A percentile compares a stretch with the other conserved stretches of the same genome.
phyloP scores from a whole-genome alignment of 371 early-diverging fungal species.

The Mortierella sp. region DNA sequence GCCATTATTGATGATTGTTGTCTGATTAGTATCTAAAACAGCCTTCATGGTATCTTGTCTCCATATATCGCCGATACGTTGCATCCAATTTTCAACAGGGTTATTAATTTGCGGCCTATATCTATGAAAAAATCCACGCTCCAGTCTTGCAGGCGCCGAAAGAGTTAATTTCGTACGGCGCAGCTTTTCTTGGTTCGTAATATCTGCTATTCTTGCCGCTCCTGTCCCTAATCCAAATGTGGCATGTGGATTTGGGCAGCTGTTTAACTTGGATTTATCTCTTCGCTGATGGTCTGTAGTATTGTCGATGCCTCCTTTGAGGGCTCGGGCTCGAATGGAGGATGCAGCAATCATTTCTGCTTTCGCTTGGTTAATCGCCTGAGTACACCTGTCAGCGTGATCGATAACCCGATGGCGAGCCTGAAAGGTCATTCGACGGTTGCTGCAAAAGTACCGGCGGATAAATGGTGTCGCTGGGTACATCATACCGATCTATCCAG shows the following conservation, averaged over 20 bases:
- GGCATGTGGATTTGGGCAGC: neutral
- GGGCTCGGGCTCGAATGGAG: neutral
- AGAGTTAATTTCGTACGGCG: neutral
- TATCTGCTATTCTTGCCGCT: neutral
- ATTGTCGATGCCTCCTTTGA: neutral
- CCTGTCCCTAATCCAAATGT: neutral
- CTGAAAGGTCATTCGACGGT: slow-evolving; percentile 13
- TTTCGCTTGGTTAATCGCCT: slow-evolving; percentile 14
- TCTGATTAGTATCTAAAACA: neutral
- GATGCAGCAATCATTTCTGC: neutral
- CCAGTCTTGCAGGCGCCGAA: neutral
- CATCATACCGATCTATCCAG: slow-evolving; percentile 21
- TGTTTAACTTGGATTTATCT: neutral
- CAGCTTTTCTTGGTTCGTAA: neutral
- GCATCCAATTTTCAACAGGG: neutral
- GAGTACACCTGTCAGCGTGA: slow-evolving; percentile 24
- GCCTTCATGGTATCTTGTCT: neutral
- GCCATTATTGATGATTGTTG: neutral
- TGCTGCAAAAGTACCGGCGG: slow-evolving; percentile 16
- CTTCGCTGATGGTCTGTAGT: neutral
- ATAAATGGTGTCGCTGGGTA: slow-evolving; percentile 21
- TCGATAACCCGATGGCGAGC: slow-evolving; percentile 7
- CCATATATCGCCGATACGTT: neutral
- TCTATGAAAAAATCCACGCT: neutral
- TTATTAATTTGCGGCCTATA: neutral